These are phyloP conservation scores for Penicillium coprophilum DNA, from an alignment of 495 filamentous ascomycete genomes.

Conservation along the genomic window DNA sequence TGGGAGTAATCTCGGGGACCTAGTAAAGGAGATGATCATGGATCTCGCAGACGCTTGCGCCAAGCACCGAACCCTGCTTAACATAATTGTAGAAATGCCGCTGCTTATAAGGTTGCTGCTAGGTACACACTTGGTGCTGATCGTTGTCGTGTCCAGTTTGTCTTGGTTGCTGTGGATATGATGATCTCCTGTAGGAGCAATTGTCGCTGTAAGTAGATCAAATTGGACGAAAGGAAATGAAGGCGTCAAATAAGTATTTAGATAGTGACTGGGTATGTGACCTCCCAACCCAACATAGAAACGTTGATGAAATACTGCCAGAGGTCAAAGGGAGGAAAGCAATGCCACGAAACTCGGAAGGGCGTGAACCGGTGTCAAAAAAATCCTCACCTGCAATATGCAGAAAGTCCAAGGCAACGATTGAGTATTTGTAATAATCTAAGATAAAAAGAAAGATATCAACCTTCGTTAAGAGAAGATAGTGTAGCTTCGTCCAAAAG, in stretches of 20 bases:
- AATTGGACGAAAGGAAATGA: not conserved
- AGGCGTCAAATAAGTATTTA: not conserved
- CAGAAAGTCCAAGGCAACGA: too few species aligned
- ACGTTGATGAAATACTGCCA: too few species aligned
- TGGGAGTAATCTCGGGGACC: not conserved
- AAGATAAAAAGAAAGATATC: too few species aligned
- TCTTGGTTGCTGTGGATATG: not conserved
- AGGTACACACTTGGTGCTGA: not conserved
- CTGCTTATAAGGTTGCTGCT: not conserved
- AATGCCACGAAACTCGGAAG: too few species aligned
- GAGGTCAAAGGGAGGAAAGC: too few species aligned
- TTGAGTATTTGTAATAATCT: too few species aligned
- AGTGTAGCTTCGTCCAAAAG: constrained; percentile 4
- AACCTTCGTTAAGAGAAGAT: not conserved
- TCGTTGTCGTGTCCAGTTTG: not conserved
- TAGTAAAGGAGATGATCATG: not conserved
- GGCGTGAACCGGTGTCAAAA: too few species aligned
- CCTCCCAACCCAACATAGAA: too few species aligned
- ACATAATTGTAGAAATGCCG: not conserved
- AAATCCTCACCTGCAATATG: too few species aligned
- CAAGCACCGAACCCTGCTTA: not conserved
- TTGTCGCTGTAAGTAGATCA: not conserved
- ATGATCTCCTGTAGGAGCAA: too few species aligned
- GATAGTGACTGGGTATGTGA: not conserved
- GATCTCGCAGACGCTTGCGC: not conserved